A percentile compares a stretch with the other conserved stretches of the same genome.
phyloP scores from a whole-genome alignment of 306 rosid genomes.

The Luffa acutangula region DNA sequence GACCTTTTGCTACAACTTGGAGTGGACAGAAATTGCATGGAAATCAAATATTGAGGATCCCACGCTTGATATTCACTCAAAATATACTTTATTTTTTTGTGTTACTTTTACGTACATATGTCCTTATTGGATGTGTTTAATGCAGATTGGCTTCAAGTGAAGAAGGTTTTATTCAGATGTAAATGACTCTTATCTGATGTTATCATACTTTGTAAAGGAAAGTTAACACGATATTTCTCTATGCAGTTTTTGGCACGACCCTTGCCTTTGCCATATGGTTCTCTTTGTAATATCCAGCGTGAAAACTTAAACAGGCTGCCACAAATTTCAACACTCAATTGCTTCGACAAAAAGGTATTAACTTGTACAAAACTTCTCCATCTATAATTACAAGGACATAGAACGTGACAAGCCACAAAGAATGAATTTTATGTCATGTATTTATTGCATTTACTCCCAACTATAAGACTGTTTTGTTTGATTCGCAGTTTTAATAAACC shows the following conservation, averaged over 20 bases:
- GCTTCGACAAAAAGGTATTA: background rate
- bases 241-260: background rate
- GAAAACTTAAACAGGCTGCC: background rate
- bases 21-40: constrained; percentile 2
- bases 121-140: background rate
- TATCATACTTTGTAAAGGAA: constrained; percentile 1
- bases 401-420: background rate
- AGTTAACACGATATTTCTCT: constrained; percentile 1
- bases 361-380: background rate
- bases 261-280: background rate
- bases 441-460: background rate
- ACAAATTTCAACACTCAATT: background rate
- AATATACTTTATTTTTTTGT: background rate
- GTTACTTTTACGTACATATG: constrained; percentile 13
- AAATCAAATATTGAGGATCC: background rate
- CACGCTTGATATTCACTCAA: background rate
- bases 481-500: background rate
- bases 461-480: background rate
- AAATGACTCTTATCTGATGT: background rate
- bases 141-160: background rate
- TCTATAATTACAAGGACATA: background rate
- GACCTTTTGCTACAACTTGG: constrained; percentile 1
- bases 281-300: background rate
- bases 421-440: background rate
- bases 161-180: constrained; percentile 7